Percentiles rank a stretch among this genome's conserved stretches.
These are phyloP conservation scores for Yueomyces sp. DNA, from an alignment of 1,139 yeast genomes.

Conservation along the genomic window DNA sequence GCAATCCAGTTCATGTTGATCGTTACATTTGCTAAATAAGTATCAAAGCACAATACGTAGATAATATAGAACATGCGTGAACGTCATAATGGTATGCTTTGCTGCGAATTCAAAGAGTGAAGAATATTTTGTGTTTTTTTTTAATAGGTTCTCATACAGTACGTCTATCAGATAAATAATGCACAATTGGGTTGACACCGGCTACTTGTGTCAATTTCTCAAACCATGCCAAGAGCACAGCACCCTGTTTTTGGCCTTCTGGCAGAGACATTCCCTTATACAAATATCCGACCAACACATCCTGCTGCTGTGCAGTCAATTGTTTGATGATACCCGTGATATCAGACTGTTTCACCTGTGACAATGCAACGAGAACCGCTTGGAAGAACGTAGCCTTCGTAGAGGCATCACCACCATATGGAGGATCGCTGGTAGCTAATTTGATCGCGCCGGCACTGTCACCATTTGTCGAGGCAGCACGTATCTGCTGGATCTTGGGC, in stretches of 20 bases:
- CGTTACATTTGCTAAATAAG: no score
- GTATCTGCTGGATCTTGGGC: constrained; percentile 43
- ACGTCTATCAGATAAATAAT: constrained; percentile 77
- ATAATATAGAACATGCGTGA: no score
- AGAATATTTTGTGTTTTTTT: neutral
- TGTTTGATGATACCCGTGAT: constrained; percentile 46
- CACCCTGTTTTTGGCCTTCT: constrained; percentile 79
- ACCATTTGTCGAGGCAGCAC: constrained; percentile 59
- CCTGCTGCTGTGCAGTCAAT: constrained; percentile 56
- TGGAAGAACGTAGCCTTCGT: constrained; percentile 30
- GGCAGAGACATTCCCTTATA: constrained; percentile 75
- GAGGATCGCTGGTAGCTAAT: constrained; percentile 57
- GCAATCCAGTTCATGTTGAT: no score
- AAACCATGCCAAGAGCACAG: constrained; percentile 78
- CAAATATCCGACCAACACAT: constrained; percentile 68
- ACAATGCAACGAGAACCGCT: constrained; percentile 63
- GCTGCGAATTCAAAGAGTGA: neutral
- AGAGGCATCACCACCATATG: constrained; percentile 59
- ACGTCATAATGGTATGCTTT: no score
- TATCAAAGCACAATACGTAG: no score
- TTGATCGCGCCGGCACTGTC: constrained; percentile 55
- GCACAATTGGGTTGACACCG: constrained; percentile 82
- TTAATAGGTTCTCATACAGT: constrained; percentile 31
- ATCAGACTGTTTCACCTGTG: constrained; percentile 64
- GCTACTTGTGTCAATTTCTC: constrained; percentile 76